phyloP scores from a whole-genome alignment of 495 filamentous ascomycete species.

The Xylona heveae region DNA sequence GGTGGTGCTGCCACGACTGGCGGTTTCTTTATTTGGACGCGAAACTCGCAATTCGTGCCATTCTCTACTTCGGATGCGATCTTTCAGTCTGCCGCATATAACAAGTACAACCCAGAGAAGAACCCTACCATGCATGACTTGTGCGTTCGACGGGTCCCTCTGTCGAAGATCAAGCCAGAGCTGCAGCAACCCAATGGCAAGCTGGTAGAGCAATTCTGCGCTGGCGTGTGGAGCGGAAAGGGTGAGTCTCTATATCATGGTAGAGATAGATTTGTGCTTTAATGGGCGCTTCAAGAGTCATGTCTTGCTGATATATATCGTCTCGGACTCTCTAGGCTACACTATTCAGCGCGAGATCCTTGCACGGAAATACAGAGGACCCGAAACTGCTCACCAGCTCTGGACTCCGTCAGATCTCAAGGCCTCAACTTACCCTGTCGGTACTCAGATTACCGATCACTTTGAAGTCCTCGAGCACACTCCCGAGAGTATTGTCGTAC shows the following conservation, averaged over 20 bases:
- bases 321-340: conserved; percentile 24
- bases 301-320: too few relatives aligned
- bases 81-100: conserved; percentile 30
- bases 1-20: conserved; percentile 21
- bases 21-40: conserved; percentile 21
- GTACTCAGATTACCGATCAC: conserved; percentile 50
- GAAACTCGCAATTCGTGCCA: conserved; percentile 23
- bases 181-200: conserved; percentile 37
- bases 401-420: conserved; percentile 36
- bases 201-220: conserved; percentile 39
- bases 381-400: conserved; percentile 38
- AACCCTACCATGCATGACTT: conserved; percentile 42
- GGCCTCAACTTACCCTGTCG: conserved; percentile 31
- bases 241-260: conserved; percentile 21
- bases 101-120: conserved; percentile 34
- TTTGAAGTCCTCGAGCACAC: conserved; percentile 55
- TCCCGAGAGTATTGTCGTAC: conserved; percentile 34
- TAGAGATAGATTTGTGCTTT: neutral
- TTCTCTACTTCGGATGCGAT: conserved; percentile 37
- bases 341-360: conserved; percentile 38
- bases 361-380: conserved; percentile 35
- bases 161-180: conserved; percentile 39
- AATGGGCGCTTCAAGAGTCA: neutral
- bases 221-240: conserved; percentile 42
- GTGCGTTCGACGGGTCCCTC: conserved; percentile 35